phyloP scores from a whole-genome alignment of 306 rosid genomes.

The Mucuna pruriens region DNA sequence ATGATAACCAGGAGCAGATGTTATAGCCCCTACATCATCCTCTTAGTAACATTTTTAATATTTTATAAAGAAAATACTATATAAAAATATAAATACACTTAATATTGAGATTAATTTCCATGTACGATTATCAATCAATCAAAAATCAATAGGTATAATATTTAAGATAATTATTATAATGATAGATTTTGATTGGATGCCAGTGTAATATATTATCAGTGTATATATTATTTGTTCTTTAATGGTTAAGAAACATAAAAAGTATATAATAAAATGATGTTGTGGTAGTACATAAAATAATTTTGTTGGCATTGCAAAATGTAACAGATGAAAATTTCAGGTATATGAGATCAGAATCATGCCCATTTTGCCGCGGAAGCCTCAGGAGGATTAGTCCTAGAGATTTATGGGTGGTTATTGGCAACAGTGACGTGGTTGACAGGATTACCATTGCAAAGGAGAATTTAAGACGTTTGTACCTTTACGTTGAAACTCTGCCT shows the following conservation, averaged over 20 bases:
- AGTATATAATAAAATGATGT: too few relatives aligned
- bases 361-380: conserved; percentile 79
- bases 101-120: too few relatives aligned
- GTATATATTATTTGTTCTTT: too few relatives aligned
- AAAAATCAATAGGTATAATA: too few relatives aligned
- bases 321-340: conserved; percentile 42
- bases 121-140: too few relatives aligned
- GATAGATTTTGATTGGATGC: too few relatives aligned
- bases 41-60: too few relatives aligned
- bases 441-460: conserved; percentile 58
- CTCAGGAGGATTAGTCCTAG: conserved; percentile 52
- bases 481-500: conserved; percentile 61
- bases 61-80: not conserved
- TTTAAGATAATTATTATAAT: too few relatives aligned
- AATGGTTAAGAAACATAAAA: too few relatives aligned
- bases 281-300: not conserved
- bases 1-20: not conserved
- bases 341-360: conserved; percentile 72
- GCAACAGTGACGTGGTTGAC: conserved; percentile 59
- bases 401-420: conserved; percentile 74
- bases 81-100: not conserved
- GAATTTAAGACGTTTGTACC: conserved; percentile 61
- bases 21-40: too few relatives aligned
- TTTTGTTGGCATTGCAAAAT: not conserved
- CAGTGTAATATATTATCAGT: too few relatives aligned